Base-by-base conservation (phyloP, 2,329 filamentous ascomycete genomes). In the Apiospora arundinis region DNA sequence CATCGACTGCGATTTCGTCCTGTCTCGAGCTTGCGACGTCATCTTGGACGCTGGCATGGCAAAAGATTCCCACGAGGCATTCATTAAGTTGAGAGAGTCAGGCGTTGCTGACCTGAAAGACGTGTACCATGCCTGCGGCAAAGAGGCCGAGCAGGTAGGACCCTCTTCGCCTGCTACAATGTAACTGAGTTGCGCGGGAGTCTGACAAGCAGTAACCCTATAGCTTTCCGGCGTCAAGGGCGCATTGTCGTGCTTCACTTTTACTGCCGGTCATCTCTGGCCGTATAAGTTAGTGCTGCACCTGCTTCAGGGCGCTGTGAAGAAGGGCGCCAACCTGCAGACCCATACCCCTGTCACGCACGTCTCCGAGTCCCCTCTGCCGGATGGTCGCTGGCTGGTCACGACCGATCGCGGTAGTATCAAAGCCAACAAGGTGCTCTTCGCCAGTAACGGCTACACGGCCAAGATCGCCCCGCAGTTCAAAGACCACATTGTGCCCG, bases 371-470 rank as follows among this genome's bases (percentile, higher is more conserved):
- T 67, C 70, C 7, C 18, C 69, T 0, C 68, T 73, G 45, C 69
- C 73, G 2, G 72, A 74, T 21, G 74, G 76, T 7, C 48, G 70
- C 2, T 88, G 86, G 81, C 82, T 76, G 0, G 79, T 90, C 1
- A 77, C 82, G 8, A 92, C 90, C 1, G 78, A 82, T 0, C 85
- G 90, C 42, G 91, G 91, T 18, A 77, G 72, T 0, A 85, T 92
- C 72, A 76, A 74, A 5, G 83, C 91, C 2, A 82, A 82, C 28
- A 86, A 85, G 45, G 82, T 82, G 7, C 71, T 82, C 4, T 76
- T 78, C 56, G 80, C 81, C 28, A 82, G 77, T 40, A 83, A 82
- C 69, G 81, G 69, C 21, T 82, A 82, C 68, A 79, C 78, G 2
- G 74, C 78, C 1, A 74, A 75, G 0, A 69, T 83, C 6, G 72